Base-by-base conservation (phyloP, 2,329 filamentous ascomycete genomes). In the Didymella pinodella region DNA sequence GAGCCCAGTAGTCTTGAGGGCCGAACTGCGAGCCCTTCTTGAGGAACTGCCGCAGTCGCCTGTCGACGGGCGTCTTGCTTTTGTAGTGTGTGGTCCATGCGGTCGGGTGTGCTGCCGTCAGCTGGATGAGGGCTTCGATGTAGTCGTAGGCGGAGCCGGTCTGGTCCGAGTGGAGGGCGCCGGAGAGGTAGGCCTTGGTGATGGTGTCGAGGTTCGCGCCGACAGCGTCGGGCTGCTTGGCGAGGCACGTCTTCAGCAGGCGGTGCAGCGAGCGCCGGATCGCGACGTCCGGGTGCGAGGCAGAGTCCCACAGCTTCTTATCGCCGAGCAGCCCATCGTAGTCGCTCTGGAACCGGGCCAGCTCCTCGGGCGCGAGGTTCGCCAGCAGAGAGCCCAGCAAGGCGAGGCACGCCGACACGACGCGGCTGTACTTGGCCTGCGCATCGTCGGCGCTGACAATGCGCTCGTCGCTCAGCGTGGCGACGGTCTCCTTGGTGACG, bases 381-480 rank as follows among this genome's bases (percentile, higher is more conserved):
- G 75, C 67, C 61, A 90, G 66, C 28, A 89, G 75, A 54, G 83
- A 82, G 16, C 81, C 82, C 20, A 88, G 78, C 16, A 87, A 76
- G 26, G 83, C 75, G 26, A 88, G 76, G 52, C 83, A 85, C 7
- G 86, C 85, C 1, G 85, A 83, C n/a, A 86, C 82, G 4, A 97
- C 93, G 46, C 95, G 86, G 61, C 88, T 86, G 78, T 96, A 95
- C 69, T 97, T 97, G 18, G 90, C 86, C 65, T 93, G 86, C 4
- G 92, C 88, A 74, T 99, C 95, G 66, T 98, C 94, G 8, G 86
- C 80, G 59, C 87, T 95, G 3, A 93, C 91, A 0, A 88, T 92
- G 25, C 94, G 86, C 77, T 96, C 91, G 73, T 99, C 95, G 73
- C 93, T 98, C 34, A 99, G 81, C 0, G 92, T 96, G 34, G 89